phyloP scores from a whole-genome alignment of 441 rosid species.

The Syzygium syzygioides region DNA sequence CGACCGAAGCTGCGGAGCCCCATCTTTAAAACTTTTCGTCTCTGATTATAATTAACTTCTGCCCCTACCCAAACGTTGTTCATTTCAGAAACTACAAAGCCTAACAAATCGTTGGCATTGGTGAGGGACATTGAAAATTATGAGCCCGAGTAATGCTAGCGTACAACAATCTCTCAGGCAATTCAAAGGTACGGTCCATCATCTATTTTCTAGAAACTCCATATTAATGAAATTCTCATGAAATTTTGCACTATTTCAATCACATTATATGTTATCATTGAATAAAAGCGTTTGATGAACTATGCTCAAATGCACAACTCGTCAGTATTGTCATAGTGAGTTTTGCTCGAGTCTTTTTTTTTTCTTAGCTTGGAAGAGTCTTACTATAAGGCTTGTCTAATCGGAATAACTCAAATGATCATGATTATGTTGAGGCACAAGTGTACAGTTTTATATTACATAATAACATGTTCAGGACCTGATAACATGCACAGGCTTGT shows the following conservation, averaged over 20 bases:
- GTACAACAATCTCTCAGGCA: neutral
- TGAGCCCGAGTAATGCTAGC: too few species aligned
- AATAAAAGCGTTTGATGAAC: too few species aligned
- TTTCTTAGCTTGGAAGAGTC: neutral
- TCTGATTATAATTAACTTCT: too few species aligned
- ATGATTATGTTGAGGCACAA: neutral
- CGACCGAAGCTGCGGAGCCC: too few species aligned
- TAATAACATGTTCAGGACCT: too few species aligned
- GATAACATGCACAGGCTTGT: too few species aligned
- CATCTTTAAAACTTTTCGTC: too few species aligned
- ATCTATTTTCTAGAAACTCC: neutral
- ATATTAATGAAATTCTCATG: neutral
- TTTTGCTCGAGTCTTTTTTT: neutral
- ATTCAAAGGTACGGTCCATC: fast-evolving
- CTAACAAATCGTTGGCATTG: too few species aligned
- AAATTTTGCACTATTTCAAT: neutral
- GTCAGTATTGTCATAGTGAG: neutral
- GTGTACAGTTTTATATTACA: too few species aligned
- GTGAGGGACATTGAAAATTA: too few species aligned
- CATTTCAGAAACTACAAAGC: too few species aligned
- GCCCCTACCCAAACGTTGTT: too few species aligned
- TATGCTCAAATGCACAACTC: neutral
- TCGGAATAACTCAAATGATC: neutral
- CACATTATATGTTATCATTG: neutral
- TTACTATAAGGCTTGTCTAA: neutral